Conservation (phyloP, 306 rosid species). For the Hippophae gyantsensis region DNA sequence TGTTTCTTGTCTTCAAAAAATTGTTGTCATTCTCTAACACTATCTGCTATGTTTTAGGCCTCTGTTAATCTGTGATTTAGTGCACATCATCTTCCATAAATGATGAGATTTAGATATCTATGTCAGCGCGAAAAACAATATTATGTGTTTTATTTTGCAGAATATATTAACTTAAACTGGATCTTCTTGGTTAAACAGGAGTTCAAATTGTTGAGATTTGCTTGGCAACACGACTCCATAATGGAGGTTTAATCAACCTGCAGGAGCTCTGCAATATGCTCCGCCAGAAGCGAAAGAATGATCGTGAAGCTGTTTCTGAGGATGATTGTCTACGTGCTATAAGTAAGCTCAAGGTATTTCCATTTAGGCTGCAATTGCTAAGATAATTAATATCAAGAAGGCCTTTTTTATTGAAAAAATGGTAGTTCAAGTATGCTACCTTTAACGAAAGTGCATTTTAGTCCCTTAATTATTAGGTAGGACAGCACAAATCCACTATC, state of each 20-base stretch:
- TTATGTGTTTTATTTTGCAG: too few relatives aligned
- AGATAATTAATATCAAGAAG: background rate
- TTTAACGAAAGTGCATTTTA: too few relatives aligned
- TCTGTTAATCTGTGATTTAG: background rate
- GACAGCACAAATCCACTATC: too few relatives aligned
- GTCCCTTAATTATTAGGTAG: too few relatives aligned
- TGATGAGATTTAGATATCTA: background rate
- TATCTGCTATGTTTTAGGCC: background rate
- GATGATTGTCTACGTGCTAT: slow-evolving; percentile 95
- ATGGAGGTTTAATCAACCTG: slow-evolving; percentile 87
- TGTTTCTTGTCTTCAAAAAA: too few relatives aligned
- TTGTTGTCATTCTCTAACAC: too few relatives aligned
- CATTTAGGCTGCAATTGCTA: slow-evolving; percentile 10
- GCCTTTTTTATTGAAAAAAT: too few relatives aligned
- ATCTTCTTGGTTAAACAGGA: slow-evolving; percentile 62
- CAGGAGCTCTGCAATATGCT: slow-evolving; percentile 74
- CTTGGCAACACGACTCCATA: slow-evolving; percentile 80
- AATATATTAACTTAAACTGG: slow-evolving; percentile 5
- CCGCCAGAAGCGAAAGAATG: slow-evolving; percentile 64
- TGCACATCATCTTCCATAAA: background rate
- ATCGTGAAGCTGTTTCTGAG: slow-evolving; percentile 81
- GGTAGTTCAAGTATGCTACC: too few relatives aligned
- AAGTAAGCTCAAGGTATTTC: slow-evolving; percentile 81
- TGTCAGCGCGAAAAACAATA: too few relatives aligned
- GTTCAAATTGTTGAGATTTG: slow-evolving; percentile 93